These are phyloP conservation scores for Paraphaeosphaeria minitans DNA, from an alignment of 2,329 filamentous ascomycete genomes.

Conservation along the genomic window DNA sequence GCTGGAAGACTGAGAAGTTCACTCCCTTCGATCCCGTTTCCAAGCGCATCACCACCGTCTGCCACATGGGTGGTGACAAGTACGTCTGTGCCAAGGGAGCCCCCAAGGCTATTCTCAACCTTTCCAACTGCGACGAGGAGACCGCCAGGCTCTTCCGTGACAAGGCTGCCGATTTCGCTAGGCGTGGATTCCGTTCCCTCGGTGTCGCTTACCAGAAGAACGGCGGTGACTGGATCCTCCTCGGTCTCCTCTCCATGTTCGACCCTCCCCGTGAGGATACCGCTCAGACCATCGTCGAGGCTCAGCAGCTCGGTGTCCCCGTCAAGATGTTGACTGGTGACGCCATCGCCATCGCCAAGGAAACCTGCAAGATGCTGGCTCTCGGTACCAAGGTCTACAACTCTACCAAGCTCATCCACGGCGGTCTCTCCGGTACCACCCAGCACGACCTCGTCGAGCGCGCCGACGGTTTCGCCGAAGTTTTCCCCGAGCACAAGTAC, in stretches of 20 bases:
- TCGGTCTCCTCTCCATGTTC: constrained; percentile 81
- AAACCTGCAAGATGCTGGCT: constrained; percentile 82
- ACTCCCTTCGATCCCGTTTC: constrained; percentile 79
- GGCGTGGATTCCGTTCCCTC: constrained; percentile 79
- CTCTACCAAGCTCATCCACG: constrained; percentile 76
- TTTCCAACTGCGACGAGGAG: constrained; percentile 70
- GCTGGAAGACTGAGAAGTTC: constrained; percentile 79
- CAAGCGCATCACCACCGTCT: constrained; percentile 76
- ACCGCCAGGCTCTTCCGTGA: constrained; percentile 70
- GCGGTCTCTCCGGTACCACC: constrained; percentile 73
- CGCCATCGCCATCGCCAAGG: constrained; percentile 78
- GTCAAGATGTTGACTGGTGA: constrained; percentile 86
- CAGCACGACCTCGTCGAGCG: constrained; percentile 79
- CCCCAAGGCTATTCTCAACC: constrained; percentile 73
- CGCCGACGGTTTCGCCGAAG: constrained; percentile 74
- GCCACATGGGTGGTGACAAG: constrained; percentile 69
- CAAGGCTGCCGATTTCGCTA: constrained; percentile 76
- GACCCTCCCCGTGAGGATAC: constrained; percentile 80
- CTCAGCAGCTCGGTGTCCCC: constrained; percentile 74
- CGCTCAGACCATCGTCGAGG: constrained; percentile 77
- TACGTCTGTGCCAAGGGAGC: constrained; percentile 79
- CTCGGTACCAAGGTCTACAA: constrained; percentile 82
- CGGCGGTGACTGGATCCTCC: constrained; percentile 73
- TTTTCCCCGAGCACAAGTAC: constrained; percentile 78
- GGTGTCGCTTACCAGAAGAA: constrained; percentile 81